These are phyloP conservation scores for Paraglomus brasilianum DNA, from an alignment of 192 early-diverging fungal species.

Conservation along the genomic window DNA sequence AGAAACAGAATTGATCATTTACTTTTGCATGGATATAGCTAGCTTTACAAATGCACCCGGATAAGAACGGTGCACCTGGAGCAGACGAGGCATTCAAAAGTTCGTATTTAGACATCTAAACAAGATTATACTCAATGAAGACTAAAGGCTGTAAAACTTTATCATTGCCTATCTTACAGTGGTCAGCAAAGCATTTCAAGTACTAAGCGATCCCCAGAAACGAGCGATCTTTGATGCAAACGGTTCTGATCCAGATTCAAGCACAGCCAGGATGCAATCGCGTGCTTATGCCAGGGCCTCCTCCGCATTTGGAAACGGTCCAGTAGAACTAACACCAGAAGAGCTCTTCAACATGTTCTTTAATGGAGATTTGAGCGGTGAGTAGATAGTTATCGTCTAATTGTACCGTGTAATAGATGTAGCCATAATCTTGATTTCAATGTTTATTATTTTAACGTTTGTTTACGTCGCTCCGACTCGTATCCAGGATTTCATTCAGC, in stretches of 20 bases:
- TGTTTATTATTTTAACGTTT: conserved; percentile 15
- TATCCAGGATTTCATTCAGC: conserved; percentile 42
- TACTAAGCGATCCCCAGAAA: conserved; percentile 85
- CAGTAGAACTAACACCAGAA: conserved; percentile 80
- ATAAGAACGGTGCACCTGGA: conserved; percentile 93
- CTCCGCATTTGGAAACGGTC: conserved; percentile 41
- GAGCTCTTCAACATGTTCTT: conserved; percentile 98
- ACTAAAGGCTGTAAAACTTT: neutral
- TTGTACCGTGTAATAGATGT: conserved; percentile 26
- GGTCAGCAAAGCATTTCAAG: conserved; percentile 88
- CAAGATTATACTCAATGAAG: neutral
- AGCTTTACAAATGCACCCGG: conserved; percentile 92
- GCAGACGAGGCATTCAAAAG: conserved; percentile 96
- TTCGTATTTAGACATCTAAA: conserved; percentile 33
- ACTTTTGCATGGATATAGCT: conserved; percentile 49
- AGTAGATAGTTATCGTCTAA: conserved; percentile 23
- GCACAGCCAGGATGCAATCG: conserved; percentile 30
- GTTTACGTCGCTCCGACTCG: conserved; percentile 1
- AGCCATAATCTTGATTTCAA: conserved; percentile 35
- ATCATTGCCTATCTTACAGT: conserved; percentile 44
- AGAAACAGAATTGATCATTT: neutral
- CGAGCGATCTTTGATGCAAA: conserved; percentile 81
- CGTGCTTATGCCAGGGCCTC: conserved; percentile 38
- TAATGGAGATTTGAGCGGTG: conserved; percentile 57
- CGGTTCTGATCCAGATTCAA: conserved; percentile 69